Base-by-base conservation (phyloP, 352 stramenopile genomes). In the Phytophthora sojae region DNA sequence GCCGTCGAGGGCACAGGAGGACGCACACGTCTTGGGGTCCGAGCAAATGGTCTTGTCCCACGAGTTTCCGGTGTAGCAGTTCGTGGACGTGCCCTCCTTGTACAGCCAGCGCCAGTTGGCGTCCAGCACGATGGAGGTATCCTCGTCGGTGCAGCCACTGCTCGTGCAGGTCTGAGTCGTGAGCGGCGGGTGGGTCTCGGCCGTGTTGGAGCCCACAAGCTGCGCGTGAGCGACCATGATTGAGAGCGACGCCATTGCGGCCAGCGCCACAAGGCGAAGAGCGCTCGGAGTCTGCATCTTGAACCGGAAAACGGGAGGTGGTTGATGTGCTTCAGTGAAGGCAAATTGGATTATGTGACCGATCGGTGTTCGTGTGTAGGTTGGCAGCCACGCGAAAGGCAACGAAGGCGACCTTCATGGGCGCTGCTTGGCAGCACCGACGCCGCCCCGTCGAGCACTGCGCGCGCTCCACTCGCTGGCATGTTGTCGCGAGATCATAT, bases 71-170 rank as follows among this genome's bases (percentile, higher is more conserved):
- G 29, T 32, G 76, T 83, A 88, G 73, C 77, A 86, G 67, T 85
- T 84, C 29, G 50, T 77, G 54, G 76, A 81, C 54, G 66, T 76
- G 57, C 63, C 70, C 45, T 75, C 57, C 30, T 83, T 79, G 69
- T 85, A 78, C 37, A 83, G 64, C 80, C 77, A 85, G 52, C 80
- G 77, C 77, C 80, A 85, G 68, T 88, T 86, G 42, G 77, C 75
- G 56, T 88, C 80, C 6, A 88, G 69, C 50, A 86, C 81, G 61
- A 89, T 69, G 57, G 78, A 83, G 25, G 76, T 86, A 2, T 60
- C 26, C 26, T 78, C 67, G 29, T 61, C 62, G 1, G 63, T 67
- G 61, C 81, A 89, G 0, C 78, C 77, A 17, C 57, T 59, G 0
- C 51, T 42, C 12, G 47, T 53, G 11, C 76, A 71, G 52, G 62